Evolutionary conservation across 257 asterid species (phyloP), one percentile per base, ranked within the genome.

Genomic region (Buddleja alternifolia): DNA sequence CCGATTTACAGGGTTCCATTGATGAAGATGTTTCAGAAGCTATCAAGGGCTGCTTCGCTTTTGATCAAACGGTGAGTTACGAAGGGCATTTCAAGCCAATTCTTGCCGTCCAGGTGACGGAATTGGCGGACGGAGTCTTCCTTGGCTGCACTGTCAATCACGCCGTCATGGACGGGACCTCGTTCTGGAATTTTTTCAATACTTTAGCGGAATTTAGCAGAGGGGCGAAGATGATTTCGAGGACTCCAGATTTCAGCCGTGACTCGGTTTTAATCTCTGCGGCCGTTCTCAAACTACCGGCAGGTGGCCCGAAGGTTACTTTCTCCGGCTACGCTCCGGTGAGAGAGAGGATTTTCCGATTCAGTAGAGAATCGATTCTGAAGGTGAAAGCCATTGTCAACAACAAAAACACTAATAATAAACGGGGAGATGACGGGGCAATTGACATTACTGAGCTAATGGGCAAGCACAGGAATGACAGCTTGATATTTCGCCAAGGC

Each of bases 341-440:
- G 47, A 80, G 84, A 17, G 90, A 90, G 79, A 80, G 90, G 68
- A 86, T 90, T 45, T 84, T 90, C 47, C 75, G 89, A 47, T 88
- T 90, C 60, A 83, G 71, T 53, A 74, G 92, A 6, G 95, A 88
- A 55, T 78, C 92, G 3, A 82, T 90, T 12, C 69, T 70, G 78
- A 83, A 68, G 56, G 64, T 90, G 19, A 90, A 90, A 71, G 74
- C 77, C 19, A 80, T 36, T 12, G 83, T 76, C 2, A 86, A 78
- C 41, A 32, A 48, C 25, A 63, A 41, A 2, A 29, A 44, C n/a
- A n/a, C n/a, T 5, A 50, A 52, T 19, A 20, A 12, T 34, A 58
- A 67, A 54, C 41, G 62, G 70, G 82, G 57, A 41, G 63, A 16
- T 4, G 55, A 75, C 68, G 77, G 72, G 48, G 83, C 51, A 14